Base-by-base conservation (phyloP, 345 rosid genomes). In the Citrus medica region DNA sequence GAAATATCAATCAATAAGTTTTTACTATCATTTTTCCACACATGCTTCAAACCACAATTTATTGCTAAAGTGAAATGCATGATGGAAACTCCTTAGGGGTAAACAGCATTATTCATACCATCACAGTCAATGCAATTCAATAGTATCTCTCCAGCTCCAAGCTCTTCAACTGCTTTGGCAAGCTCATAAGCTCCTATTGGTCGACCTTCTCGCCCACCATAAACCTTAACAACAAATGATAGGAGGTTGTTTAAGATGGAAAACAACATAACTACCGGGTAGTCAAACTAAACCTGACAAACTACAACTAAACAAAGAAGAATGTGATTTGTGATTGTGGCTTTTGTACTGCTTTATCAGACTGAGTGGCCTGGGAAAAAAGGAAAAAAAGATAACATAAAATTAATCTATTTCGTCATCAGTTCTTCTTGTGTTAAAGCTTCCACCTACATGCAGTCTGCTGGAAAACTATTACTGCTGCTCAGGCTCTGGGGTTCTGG, bases 171-270 rank as follows among this genome's bases (percentile, higher is more conserved):
- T 55, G 92, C 92, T 90, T 89, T 93, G 48, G 98, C 98, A 80
- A 97, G 98, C 89, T 97, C 99, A 79, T 89, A 93, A 46, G 99
- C 99, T 84, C 98, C 98, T 76, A 94, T 91, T 61, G 94, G 97
- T 75, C 99, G 90, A 76, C 94, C 97, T 84, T 97, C 98, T 86
- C 98, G 91, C 48, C 98, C 99, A 27, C 99, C 99, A 75, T 84
- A 91, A 74, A 94, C 98, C 99, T 97, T 78, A 65, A 73, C 9
- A 80, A 63, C 28, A 53, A 35, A 85, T 25, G n/a, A 69, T 0
- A 17, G 28, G 35, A 69, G 58, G 76, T 48, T 64, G 21, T 46
- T 46, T 71, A 69, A 56, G 27, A 61, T 19, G 60, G 33, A 48
- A 40, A 25, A 79, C 76, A 68, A 70, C 77, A 55, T 16, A 58